Evolutionary conservation across 139 green algal genomes (phyloP), one percentile per base, ranked within the genome.

Genomic region (Astrephomene gubernaculifera): DNA sequence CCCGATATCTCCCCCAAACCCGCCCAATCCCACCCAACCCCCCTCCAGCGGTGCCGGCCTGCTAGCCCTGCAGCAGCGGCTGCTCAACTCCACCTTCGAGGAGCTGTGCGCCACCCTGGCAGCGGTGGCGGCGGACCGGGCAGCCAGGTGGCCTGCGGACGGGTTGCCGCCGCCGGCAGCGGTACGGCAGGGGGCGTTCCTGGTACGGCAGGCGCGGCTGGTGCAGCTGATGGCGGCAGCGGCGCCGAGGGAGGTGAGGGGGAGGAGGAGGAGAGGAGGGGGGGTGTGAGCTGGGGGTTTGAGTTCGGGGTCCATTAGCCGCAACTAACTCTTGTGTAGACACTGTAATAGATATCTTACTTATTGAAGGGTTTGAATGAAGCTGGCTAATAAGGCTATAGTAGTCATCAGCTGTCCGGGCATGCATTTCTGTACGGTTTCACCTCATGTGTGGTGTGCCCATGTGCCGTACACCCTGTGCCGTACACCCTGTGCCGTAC

Each of bases 101-200:
- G 86, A 92, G 52, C 39, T 93, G 68, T 38, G 69, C 33, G 64
- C 29, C 7, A 41, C 43, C 1, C 67, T 87, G 83, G 71, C 82
- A 71, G 57, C 10, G 5, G 45, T 44, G 57, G 21, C 61, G 10
- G 24, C 61, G 67, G 80, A 79, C 19, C 49, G 65, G 52, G 9
- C 61, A 39, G 57, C 76, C 35, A 38, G 0, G 17, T 83, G 76
- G 76, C 76, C 60, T 10, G 39, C 21, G 1, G 76, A 83, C 60
- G 41, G 41, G 10, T 0, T 57, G 27, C 3, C 29, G 4, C 2
- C 22, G 57, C 60, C 76, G 60, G 22, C 81, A 0, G 80, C 89
- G 7, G 64, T 93, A 9, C 44, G 38, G n/a, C 91, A 95, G 7
- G 88, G 91, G 43, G 36, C 89, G 36, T 96, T 95, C 82, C 74